Evolutionary conservation across 352 stramenopile species (phyloP), one percentile per base, ranked within the genome.

Genomic region (Hyphochytrium catenoides): DNA sequence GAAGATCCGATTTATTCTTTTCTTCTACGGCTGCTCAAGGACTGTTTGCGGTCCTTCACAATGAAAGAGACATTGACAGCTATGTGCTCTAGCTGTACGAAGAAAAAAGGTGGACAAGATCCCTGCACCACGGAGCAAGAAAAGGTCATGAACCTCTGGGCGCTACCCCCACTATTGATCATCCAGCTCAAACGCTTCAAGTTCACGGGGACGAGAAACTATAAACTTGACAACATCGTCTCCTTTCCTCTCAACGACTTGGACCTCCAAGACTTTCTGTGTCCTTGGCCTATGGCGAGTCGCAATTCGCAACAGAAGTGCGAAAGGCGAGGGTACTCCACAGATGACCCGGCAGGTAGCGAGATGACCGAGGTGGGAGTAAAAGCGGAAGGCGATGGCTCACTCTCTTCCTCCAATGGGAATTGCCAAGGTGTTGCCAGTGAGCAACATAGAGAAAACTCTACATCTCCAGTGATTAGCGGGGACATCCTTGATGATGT

Each of bases 151-250:
- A 83, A 94, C 45, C 50, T 99, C 0, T 98, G 88, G 87, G 68
- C 88, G 16, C 51, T 96, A 26, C 92, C 92, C 22, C 88, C 88
- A 0, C 50, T 98, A 29, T 58, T 98, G 3, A 89, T 98, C n/a
- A 94, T 98, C 39, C 91, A 98, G 28, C 60, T 99, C n/a, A 99
- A 99, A 51, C 76, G 92, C 11, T 99, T 99, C 48, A 91, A 95
- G 46, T 96, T 84, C 39, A 95, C 85, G n/a, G 62, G 86, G 46
- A 59, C 67, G 16, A 72, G 62, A 8, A 60, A 76, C 16, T 59
- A 83, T 42, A 98, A 98, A 56, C 55, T 98, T 38, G 74, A 92
- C 22, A 83, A 95, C 41, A 61, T 93, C 6, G 87, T 98, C 22
- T 62, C 91, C 23, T 98, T 96, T 44, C 85, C 85, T 4, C 48